Conservation (phyloP, 371 early-diverging fungal species). For the Mortierella sp. region DNA sequence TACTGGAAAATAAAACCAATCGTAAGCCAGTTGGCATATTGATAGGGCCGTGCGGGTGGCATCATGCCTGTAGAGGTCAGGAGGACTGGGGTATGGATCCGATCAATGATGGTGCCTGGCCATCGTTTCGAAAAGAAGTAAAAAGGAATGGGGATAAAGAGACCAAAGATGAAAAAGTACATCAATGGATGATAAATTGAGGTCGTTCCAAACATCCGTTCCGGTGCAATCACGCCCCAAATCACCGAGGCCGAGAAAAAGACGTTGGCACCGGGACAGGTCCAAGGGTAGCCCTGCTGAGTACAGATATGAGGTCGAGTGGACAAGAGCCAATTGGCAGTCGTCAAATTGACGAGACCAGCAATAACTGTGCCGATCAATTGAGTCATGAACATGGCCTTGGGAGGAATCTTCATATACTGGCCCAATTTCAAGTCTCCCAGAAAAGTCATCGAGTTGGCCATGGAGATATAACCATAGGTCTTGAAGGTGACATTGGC, state of each 20-base stretch:
- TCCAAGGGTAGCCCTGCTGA: conserved; percentile 61
- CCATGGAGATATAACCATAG: conserved; percentile 64
- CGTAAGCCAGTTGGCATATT: conserved; percentile 69
- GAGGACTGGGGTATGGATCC: conserved; percentile 51
- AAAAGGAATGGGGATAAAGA: conserved; percentile 65
- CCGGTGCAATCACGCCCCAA: conserved; percentile 81
- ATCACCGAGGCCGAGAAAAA: conserved; percentile 47
- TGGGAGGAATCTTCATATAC: conserved; percentile 80
- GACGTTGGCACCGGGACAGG: conserved; percentile 58
- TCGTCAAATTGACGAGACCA: conserved; percentile 66
- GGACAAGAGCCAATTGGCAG: conserved; percentile 69
- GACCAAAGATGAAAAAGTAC: conserved; percentile 67
- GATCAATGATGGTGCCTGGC: conserved; percentile 36
- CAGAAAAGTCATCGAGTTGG: conserved; percentile 60
- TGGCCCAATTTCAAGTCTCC: conserved; percentile 66
- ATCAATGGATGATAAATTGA: conserved; percentile 67
- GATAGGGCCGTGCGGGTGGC: conserved; percentile 48
- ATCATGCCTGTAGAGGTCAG: conserved; percentile 56
- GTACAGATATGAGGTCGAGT: conserved; percentile 68
- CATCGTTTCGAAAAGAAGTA: conserved; percentile 51
- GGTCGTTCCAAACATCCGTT: conserved; percentile 70
- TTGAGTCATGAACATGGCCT: conserved; percentile 69
- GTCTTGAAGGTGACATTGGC: conserved; percentile 60
- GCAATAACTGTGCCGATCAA: conserved; percentile 71
- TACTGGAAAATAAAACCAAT: conserved; percentile 75